Base-by-base conservation (phyloP, 345 rosid genomes). In the Clausena lansium region DNA sequence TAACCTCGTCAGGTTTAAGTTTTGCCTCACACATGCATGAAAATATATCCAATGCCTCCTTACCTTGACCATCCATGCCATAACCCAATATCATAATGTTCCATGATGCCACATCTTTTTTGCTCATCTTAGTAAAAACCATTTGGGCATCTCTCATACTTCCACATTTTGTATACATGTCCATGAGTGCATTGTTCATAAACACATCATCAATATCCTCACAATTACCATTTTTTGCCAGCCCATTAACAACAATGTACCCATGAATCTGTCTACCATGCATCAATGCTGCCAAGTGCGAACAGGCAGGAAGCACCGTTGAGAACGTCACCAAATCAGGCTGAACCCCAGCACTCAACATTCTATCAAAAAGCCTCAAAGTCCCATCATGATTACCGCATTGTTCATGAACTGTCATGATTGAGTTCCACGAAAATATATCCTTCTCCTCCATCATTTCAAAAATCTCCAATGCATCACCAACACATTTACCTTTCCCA, bases 101-200 rank as follows among this genome's bases (percentile, higher is more conserved):
- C 93, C 96, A 91, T 17, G 96, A 88, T 30, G 90, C 90, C 57
- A 84, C 82, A 82, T 88, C 89, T 79, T 69, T 85, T 9, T 32
- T 77, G 68, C 84, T 85, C 86, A 87, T 81, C 20, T 62, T 76
- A 71, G 86, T 74, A 38, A 89, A 91, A 80, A 88, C 81, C 77
- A 73, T 57, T 5, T n/a, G 81, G 11, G 93, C 95, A 32, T 88
- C 86, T 79, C 79, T 83, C 85, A 87, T 83, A 73, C 85, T 87
- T 70, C 91, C 92, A 32, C 91, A 87, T 88, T 89, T 91, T 7
- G 85, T 83, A 71, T 89, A 91, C 93, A 89, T 89, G 67, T 91
- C 89, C 84, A 89, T 80, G 57, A 91, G 63, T 20, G 92, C 80
- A 58, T 88, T 87, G 55, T 70, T 81, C 59, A 84, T 75, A 59